phyloP scores from a whole-genome alignment of 2,329 filamentous ascomycete genomes.

The Monilinia fructicola region DNA sequence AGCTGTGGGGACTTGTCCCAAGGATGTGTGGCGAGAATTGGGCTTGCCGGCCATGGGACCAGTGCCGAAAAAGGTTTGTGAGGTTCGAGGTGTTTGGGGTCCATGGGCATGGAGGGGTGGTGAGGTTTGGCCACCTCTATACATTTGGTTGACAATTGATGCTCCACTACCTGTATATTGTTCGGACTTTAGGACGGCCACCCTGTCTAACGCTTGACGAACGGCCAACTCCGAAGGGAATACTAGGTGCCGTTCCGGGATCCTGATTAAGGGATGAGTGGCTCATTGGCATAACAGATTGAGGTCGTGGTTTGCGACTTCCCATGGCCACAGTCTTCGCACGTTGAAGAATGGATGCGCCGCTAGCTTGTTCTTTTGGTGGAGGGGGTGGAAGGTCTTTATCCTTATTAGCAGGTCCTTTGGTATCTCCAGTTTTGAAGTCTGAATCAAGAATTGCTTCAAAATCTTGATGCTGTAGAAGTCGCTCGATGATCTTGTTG shows the following conservation, averaged over 20 bases:
- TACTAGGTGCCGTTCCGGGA: constrained; percentile 72
- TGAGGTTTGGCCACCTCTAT: constrained; percentile 66
- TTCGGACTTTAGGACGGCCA: constrained; percentile 60
- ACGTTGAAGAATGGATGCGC: constrained; percentile 57
- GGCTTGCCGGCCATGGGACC: constrained; percentile 52
- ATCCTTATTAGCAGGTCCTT: constrained; percentile 47
- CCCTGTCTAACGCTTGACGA: constrained; percentile 53
- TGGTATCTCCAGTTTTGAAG: constrained; percentile 45
- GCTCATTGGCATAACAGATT: constrained; percentile 54
- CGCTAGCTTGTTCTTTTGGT: constrained; percentile 48
- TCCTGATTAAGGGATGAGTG: constrained; percentile 54
- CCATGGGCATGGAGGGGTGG: constrained; percentile 53
- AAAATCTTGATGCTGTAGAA: constrained; percentile 91
- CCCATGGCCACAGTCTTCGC: constrained; percentile 59
- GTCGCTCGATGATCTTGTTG: constrained; percentile 96
- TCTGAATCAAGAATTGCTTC: constrained; percentile 84
- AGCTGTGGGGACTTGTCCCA: constrained; percentile 48
- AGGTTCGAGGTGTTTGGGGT: constrained; percentile 55
- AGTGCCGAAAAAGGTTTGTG: constrained; percentile 62
- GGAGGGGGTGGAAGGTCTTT: constrained; percentile 81
- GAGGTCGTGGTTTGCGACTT: constrained; percentile 50
- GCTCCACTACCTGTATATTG: constrained; percentile 61
- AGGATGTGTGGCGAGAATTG: constrained; percentile 53
- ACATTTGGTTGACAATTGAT: constrained; percentile 84
- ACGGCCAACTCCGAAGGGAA: constrained; percentile 64